A percentile compares a stretch with the other conserved stretches of the same genome.
phyloP scores from a whole-genome alignment of 1,284 basidiomycete species.

The Moniliophthora roreri region DNA sequence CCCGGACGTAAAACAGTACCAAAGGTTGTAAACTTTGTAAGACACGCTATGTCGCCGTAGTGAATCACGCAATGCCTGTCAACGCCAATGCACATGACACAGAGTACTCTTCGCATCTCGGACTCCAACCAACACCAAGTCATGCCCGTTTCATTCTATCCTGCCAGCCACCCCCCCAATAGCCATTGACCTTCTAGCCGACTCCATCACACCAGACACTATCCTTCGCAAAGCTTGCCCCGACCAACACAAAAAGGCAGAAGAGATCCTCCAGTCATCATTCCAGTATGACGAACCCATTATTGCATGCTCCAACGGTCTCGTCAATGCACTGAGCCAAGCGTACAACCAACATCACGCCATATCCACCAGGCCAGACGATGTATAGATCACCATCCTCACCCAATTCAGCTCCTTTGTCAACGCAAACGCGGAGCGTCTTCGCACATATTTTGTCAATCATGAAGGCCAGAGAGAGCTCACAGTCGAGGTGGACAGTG shows the following conservation, averaged over 20 bases:
- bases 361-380: slow-evolving; percentile 39
- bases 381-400: slow-evolving; percentile 46
- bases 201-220: not conserved
- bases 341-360: slow-evolving; percentile 39
- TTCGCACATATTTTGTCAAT: slow-evolving; percentile 38
- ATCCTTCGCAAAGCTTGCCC: slow-evolving; percentile 4
- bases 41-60: no score
- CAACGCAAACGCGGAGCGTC: slow-evolving; percentile 38
- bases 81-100: no score
- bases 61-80: no score
- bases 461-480: slow-evolving; percentile 38
- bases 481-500: slow-evolving; percentile 23
- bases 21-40: no score
- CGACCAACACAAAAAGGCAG: slow-evolving; percentile 3
- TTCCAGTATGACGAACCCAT: slow-evolving; percentile 1
- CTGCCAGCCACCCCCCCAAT: slow-evolving; percentile 2
- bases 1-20: no score
- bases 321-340: slow-evolving; percentile 34
- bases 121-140: no score
- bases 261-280: slow-evolving; percentile 18
- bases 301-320: slow-evolving; percentile 28
- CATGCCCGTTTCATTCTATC: slow-evolving; percentile 11
- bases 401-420: slow-evolving; percentile 44
- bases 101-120: no score
- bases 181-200: not conserved